These are phyloP conservation scores for Baudoinia panamericana DNA, from an alignment of 495 filamentous ascomycete genomes.

Conservation along the genomic window DNA sequence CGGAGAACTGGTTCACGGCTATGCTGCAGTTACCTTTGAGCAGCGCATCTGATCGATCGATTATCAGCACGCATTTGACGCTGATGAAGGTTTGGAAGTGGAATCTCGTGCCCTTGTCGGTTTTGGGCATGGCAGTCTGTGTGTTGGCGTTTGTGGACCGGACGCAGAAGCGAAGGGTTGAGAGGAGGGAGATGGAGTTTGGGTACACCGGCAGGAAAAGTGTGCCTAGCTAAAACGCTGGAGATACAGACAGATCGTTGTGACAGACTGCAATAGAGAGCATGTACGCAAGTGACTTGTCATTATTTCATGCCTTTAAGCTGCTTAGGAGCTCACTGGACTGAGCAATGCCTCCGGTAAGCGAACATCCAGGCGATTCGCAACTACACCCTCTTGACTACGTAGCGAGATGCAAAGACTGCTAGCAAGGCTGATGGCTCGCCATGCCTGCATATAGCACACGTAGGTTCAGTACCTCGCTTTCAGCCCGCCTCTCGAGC, in stretches of 20 bases:
- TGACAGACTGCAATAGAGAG: too few species aligned
- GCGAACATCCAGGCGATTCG: too few species aligned
- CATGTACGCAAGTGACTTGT: too few species aligned
- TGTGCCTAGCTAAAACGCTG: not conserved
- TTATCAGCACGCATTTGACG: conserved; percentile 32
- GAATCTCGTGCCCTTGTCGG: conserved; percentile 42
- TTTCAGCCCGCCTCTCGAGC: conserved; percentile 15
- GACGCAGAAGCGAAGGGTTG: not conserved
- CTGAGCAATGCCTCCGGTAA: too few species aligned
- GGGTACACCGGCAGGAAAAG: not conserved
- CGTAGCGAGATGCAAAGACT: too few species aligned
- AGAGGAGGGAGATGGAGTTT: not conserved
- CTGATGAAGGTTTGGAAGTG: conserved; percentile 41
- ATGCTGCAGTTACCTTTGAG: conserved; percentile 36
- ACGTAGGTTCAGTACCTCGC: conserved; percentile 9
- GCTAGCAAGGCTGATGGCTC: too few species aligned
- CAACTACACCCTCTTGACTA: too few species aligned
- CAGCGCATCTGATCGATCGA: conserved; percentile 20
- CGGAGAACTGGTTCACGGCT: conserved; percentile 42
- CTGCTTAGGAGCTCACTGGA: too few species aligned
- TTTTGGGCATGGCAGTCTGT: not conserved
- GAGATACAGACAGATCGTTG: too few species aligned
- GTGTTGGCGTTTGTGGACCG: conserved; percentile 2
- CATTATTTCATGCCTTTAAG: too few species aligned
- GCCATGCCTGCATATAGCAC: too few species aligned